Evolutionary conservation across 2,329 filamentous ascomycete genomes (phyloP), one percentile per base, ranked within the genome.

Genomic region (Aspergillus candidus): DNA sequence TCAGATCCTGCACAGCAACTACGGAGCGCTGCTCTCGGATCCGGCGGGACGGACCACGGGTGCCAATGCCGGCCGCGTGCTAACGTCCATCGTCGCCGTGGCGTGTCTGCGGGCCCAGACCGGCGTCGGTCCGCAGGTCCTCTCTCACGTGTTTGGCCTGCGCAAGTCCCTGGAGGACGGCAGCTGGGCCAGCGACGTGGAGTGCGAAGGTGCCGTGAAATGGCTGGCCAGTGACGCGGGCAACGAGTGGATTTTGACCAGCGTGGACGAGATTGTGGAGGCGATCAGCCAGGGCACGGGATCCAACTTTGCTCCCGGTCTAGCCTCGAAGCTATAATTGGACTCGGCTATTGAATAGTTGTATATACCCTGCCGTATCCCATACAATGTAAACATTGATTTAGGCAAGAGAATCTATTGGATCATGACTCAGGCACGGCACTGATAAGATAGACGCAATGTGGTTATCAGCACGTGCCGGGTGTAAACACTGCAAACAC

Each of bases 111-210:
- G 88, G 3, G 78, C 87, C 35, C 88, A 93, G 72, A 86, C 84
- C 8, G 88, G 88, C 0, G 88, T 93, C 0, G 88, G 82, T 0
- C 88, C 87, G 1, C 88, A 93, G 72, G 86, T 94, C 11, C 68
- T 85, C 13, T 88, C 83, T 53, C 88, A 94, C 66, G 75, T 93
- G 0, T 91, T 89, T 68, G 88, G 88, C 0, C 61, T 94, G 66
- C 69, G 84, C 46, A 93, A 93, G 71, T 85, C 80, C 1, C 74
- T 84, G 40, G 80, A 85, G 51, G 82, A 88, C 62, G 85, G 83
- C 1, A 72, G 70, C 14, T 75, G 65, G 63, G 75, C 67, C 32
- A 62, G 67, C 40, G 74, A 76, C 43, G 70, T 72, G 38, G 69
- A 78, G 51, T 73, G 72, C 1, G 74, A 75, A 7, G 67, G 76